These are phyloP conservation scores for Asterophora parasitica DNA, from an alignment of 768 basidiomycete genomes.

Conservation along the genomic window DNA sequence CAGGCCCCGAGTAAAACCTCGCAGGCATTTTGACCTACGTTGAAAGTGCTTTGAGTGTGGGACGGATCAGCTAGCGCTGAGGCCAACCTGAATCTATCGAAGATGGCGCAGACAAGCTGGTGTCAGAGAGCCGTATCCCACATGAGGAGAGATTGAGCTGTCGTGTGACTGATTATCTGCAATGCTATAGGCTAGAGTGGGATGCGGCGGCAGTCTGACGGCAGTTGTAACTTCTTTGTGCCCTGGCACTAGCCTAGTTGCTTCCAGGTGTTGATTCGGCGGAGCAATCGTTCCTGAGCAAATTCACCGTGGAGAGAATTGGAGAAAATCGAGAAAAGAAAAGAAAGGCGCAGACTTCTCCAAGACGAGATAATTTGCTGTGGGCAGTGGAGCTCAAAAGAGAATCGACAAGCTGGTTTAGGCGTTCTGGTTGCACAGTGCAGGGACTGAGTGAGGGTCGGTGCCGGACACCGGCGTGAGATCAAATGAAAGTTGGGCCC, in stretches of 20 bases:
- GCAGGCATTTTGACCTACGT: not conserved
- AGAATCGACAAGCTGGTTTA: too few species aligned
- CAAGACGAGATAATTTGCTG: too few species aligned
- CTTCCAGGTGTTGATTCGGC: not conserved
- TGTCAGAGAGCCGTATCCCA: too few species aligned
- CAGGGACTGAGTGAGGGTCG: too few species aligned
- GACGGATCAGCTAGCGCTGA: not conserved
- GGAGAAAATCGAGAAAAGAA: too few species aligned
- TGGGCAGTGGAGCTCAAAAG: too few species aligned
- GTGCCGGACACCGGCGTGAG: slow-evolving; percentile 5
- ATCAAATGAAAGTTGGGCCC: slow-evolving; percentile 6
- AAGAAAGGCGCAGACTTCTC: too few species aligned
- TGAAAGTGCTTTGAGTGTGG: not conserved
- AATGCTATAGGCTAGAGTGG: not conserved
- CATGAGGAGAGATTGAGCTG: not conserved
- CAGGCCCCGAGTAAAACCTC: not conserved
- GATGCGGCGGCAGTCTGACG: not conserved
- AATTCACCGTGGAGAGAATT: not conserved
- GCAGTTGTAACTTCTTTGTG: not conserved
- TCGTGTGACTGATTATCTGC: slow-evolving; percentile 1
- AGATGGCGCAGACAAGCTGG: too few species aligned
- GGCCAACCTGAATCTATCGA: not conserved
- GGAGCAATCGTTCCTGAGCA: not conserved
- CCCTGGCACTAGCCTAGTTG: not conserved
- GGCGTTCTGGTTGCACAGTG: too few species aligned